These are phyloP conservation scores for Barbarea vulgaris DNA, from an alignment of 345 rosid genomes.

Conservation along the genomic window DNA sequence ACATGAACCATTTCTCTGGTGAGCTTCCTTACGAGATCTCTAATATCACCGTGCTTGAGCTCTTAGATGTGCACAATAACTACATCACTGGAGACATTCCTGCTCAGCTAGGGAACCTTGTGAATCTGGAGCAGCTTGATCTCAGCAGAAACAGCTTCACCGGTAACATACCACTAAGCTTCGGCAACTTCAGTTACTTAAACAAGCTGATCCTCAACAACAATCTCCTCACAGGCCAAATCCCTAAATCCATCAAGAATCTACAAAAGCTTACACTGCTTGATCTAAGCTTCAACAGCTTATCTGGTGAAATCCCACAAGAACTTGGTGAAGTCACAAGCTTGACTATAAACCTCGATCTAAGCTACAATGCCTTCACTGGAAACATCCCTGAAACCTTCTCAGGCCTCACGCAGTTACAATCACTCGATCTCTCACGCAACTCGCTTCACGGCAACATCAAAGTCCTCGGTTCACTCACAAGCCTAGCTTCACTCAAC, in stretches of 20 bases:
- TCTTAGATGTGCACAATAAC: slow-evolving; percentile 87
- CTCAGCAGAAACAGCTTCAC: slow-evolving; percentile 86
- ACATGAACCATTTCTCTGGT: slow-evolving; percentile 87
- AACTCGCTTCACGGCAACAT: slow-evolving; percentile 67
- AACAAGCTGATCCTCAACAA: slow-evolving; percentile 93
- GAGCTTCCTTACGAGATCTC: slow-evolving; percentile 71
- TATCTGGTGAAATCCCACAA: slow-evolving; percentile 68
- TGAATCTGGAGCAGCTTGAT: slow-evolving; percentile 96
- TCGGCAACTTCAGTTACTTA: slow-evolving; percentile 87
- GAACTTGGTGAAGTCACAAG: slow-evolving; percentile 80
- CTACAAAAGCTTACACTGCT: slow-evolving; percentile 82
- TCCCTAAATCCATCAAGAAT: slow-evolving; percentile 63
- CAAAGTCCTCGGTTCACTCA: slow-evolving; percentile 71
- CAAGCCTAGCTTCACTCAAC: slow-evolving; percentile 90
- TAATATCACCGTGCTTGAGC: slow-evolving; percentile 81
- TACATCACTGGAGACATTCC: slow-evolving; percentile 81
- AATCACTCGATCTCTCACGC: slow-evolving; percentile 83
- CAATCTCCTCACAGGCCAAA: slow-evolving; percentile 71
- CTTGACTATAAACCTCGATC: slow-evolving; percentile 79
- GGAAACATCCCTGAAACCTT: slow-evolving; percentile 75
- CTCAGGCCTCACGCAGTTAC: slow-evolving; percentile 76
- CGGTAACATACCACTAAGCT: slow-evolving; percentile 71
- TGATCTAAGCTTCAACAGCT: slow-evolving; percentile 82
- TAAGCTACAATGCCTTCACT: slow-evolving; percentile 67
- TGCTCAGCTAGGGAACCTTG: slow-evolving; percentile 76